phyloP scores from a whole-genome alignment of 2,329 filamentous ascomycete genomes.

The Pseudocercospora musae region DNA sequence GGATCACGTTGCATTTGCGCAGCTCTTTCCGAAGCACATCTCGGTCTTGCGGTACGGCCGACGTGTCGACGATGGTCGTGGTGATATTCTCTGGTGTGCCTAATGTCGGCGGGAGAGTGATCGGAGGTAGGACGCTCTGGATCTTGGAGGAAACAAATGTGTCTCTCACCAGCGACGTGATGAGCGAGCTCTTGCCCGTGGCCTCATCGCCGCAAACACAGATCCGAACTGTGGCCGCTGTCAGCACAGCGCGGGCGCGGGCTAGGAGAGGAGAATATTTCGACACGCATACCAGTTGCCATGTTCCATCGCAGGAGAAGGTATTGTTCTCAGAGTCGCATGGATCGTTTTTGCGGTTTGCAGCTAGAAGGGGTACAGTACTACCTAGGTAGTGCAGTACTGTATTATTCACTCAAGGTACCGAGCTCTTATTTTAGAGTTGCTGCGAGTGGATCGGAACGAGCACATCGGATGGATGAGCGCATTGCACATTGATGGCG shows the following conservation, averaged over 20 bases:
- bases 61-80: conserved; percentile 96
- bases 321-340: background rate
- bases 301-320: conserved; percentile 13
- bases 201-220: conserved; percentile 96
- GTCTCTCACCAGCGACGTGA: conserved; percentile 82
- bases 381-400: no score
- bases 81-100: conserved; percentile 95
- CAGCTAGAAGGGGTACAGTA: background rate
- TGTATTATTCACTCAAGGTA: background rate
- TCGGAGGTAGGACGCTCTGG: conserved; percentile 87
- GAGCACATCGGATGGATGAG: no score
- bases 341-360: background rate
- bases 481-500: no score
- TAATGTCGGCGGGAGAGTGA: conserved; percentile 89
- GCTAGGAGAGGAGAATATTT: background rate
- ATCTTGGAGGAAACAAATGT: conserved; percentile 96
- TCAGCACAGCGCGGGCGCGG: background rate
- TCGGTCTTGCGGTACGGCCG: conserved; percentile 88
- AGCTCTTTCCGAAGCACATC: conserved; percentile 89
- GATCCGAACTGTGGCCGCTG: conserved; percentile 65
- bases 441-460: no score
- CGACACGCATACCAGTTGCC: conserved; percentile 16
- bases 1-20: conserved; percentile 92
- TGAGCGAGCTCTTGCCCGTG: conserved; percentile 80
- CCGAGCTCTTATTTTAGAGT: background rate